Evolutionary conservation across 768 basidiomycete species (phyloP).

Genomic region (Candolleomyces efflorescens): DNA sequence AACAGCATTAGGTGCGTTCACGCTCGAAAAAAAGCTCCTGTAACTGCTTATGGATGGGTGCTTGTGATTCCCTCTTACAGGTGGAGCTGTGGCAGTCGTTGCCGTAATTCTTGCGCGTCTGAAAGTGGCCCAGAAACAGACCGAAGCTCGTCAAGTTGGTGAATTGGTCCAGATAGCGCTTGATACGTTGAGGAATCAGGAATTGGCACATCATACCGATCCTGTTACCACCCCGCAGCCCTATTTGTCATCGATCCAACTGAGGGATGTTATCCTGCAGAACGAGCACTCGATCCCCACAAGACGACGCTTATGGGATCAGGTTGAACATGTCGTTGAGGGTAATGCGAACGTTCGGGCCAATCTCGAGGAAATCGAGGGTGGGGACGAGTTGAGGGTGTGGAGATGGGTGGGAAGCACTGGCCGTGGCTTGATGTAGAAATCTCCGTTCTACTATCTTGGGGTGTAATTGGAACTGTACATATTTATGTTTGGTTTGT

Average conservation of each 20-base stretch:
- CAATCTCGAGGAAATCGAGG: constrained; percentile 76
- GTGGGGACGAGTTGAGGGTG: constrained; percentile 85
- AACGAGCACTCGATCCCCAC: constrained; percentile 70
- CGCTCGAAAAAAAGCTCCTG: not conserved
- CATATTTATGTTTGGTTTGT: not conserved
- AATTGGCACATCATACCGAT: constrained; percentile 77
- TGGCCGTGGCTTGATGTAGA: constrained; percentile 17
- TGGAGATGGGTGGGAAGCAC: constrained; percentile 84
- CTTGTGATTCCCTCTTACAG: constrained; percentile 9
- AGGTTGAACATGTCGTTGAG: constrained; percentile 83
- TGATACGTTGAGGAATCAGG: constrained; percentile 78
- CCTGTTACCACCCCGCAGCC: constrained; percentile 70
- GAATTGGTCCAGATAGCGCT: constrained; percentile 77
- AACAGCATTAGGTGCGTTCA: constrained; percentile 54
- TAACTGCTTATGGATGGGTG: constrained; percentile 14
- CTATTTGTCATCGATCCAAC: constrained; percentile 80
- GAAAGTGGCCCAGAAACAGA: constrained; percentile 45
- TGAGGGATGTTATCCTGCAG: constrained; percentile 82
- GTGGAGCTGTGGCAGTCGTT: constrained; percentile 20
- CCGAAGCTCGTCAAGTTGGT: constrained; percentile 62
- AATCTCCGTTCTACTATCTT: not conserved
- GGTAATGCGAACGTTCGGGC: constrained; percentile 87
- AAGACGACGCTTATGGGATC: constrained; percentile 70
- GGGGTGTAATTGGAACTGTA: not conserved
- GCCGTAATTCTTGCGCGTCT: constrained; percentile 29